phyloP scores from a whole-genome alignment of 345 rosid genomes.

The Eucalyptus polybractea region DNA sequence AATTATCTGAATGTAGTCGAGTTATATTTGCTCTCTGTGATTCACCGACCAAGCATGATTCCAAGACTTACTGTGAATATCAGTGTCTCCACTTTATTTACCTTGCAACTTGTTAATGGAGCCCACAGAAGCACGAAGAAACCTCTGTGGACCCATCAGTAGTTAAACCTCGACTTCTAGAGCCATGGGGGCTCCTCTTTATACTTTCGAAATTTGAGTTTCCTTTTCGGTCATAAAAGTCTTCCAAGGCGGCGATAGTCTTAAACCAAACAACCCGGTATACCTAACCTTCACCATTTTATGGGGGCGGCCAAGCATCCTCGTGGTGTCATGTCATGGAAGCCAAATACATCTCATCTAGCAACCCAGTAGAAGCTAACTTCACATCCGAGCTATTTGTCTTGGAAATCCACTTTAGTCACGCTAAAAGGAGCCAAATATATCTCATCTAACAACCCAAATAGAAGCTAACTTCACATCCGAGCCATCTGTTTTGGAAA shows the following conservation, averaged over 20 bases:
- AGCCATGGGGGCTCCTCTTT: not conserved
- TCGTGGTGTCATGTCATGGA: not conserved
- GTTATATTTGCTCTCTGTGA: not conserved
- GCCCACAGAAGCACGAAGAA: not conserved
- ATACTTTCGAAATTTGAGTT: not conserved
- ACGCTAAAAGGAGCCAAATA: not conserved
- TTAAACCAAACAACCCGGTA: not conserved
- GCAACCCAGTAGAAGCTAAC: not conserved
- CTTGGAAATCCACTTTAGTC: not conserved
- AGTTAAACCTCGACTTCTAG: not conserved
- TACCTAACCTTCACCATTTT: not conserved
- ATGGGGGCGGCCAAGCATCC: not conserved
- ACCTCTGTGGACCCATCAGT: not conserved
- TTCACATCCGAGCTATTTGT: not conserved
- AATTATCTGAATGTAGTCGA: not conserved
- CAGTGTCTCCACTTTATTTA: not conserved
- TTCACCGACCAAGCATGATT: not conserved
- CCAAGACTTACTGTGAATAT: not conserved
- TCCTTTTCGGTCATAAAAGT: not conserved
- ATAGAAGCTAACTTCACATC: not conserved
- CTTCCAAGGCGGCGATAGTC: not conserved
- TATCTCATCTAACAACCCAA: not conserved
- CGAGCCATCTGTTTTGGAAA: not conserved
- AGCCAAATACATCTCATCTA: not conserved
- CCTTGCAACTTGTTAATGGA: not conserved